These are phyloP conservation scores for Fonsecaea monophora DNA, from an alignment of 2,329 filamentous ascomycete genomes.

Conservation along the genomic window DNA sequence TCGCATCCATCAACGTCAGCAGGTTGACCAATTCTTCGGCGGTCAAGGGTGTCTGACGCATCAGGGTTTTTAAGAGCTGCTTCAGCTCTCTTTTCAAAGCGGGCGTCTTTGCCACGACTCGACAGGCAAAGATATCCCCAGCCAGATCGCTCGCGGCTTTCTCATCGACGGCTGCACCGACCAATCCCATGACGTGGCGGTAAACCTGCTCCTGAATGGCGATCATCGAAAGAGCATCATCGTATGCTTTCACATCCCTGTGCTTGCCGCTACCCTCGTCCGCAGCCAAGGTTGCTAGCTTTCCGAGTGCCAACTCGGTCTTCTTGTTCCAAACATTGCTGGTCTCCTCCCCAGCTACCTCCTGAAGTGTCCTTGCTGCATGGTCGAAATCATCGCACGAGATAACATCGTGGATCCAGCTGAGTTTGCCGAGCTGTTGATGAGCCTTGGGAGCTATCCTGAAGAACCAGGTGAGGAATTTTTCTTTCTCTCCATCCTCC, in stretches of 20 bases:
- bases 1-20: constrained; percentile 77
- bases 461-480: constrained; percentile 78
- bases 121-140: constrained; percentile 68
- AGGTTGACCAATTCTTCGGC: constrained; percentile 64
- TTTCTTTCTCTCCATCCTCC: constrained; percentile 63
- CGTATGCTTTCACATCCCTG: constrained; percentile 27
- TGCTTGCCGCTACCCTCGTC: constrained; percentile 60
- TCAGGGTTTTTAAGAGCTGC: constrained; percentile 70
- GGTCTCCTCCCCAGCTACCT: constrained; percentile 74
- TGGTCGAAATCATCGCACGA: constrained; percentile 75
- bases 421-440: constrained; percentile 67
- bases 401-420: constrained; percentile 93
- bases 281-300: constrained; percentile 76
- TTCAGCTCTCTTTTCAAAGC: constrained; percentile 75
- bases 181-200: constrained; percentile 70
- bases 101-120: constrained; percentile 63
- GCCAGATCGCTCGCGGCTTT: constrained; percentile 76
- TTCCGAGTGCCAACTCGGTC: constrained; percentile 87
- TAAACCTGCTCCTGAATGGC: constrained; percentile 81
- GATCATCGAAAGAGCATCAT: constrained; percentile 57
- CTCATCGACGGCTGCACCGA: constrained; percentile 77
- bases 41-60: constrained; percentile 72
- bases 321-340: constrained; percentile 90
- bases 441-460: constrained; percentile 70
- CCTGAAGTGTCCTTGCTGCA: constrained; percentile 73